Conservation (phyloP, 2,329 filamentous ascomycete species). For the Sordariomycetes sp. region DNA sequence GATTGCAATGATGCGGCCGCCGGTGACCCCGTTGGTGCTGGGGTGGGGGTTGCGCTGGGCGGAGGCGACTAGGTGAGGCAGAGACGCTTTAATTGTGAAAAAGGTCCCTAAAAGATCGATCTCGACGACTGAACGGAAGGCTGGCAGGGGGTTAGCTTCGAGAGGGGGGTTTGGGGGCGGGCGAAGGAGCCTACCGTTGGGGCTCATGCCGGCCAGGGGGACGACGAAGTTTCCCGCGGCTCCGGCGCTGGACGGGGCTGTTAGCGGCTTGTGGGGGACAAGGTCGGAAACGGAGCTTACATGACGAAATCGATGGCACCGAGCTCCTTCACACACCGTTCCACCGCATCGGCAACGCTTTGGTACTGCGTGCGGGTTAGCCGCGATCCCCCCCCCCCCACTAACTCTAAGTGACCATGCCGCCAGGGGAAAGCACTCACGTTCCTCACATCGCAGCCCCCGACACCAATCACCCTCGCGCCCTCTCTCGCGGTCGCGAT, state of each 20-base stretch:
- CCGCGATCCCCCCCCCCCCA: not conserved
- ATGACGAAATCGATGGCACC: conserved; percentile 89
- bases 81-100: conserved; percentile 87
- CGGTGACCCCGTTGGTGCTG: conserved; percentile 51
- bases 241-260: conserved; percentile 54
- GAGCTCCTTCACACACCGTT: conserved; percentile 70
- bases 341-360: conserved; percentile 61
- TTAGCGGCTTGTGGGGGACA: not conserved
- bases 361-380: conserved; percentile 33
- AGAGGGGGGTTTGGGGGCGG: not conserved
- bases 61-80: conserved; percentile 73
- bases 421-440: conserved; percentile 24
- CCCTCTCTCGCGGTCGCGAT: conserved; percentile 71
- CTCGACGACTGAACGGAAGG: conserved; percentile 91
- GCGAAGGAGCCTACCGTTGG: conserved; percentile 40
- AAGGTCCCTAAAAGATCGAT: conserved; percentile 92
- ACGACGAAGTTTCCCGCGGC: conserved; percentile 94
- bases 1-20: conserved; percentile 80
- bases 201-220: conserved; percentile 67
- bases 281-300: conserved; percentile 33
- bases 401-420: not conserved
- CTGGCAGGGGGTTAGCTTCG: conserved; percentile 19
- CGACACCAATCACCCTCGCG: conserved; percentile 78
- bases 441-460: conserved; percentile 67
- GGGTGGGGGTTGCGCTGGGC: conserved; percentile 51